Evolutionary conservation across 768 basidiomycete species (phyloP), one percentile per base, ranked within the genome.

Genomic region (Hericium coralloides): DNA sequence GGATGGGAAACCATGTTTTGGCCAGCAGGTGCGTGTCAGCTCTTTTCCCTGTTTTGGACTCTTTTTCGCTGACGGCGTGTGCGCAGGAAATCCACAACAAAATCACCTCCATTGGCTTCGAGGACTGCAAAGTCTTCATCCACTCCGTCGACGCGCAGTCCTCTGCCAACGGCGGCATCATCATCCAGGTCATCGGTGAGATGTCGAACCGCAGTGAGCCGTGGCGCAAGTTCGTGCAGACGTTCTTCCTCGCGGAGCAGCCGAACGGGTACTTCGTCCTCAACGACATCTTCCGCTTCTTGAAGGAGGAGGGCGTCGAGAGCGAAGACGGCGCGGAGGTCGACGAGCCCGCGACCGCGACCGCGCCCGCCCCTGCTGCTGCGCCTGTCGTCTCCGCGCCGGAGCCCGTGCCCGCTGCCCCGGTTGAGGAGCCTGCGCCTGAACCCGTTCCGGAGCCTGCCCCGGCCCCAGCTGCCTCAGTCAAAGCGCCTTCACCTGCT

Each of bases 231-330:
- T 99, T 99, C 66, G 95, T 94, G 12, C 97, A 99, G 75, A 98
- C 95, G 7, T 98, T 99, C 76, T 98, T 99, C 89, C 87, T 99
- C 55, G 97, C 97, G 39, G 94, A 98, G 72, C 97, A 99, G 74
- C 92, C 93, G 14, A 97, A 95, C 64, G 97, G 97, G 45, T 99
- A 98, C 77, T 99, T 95, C 69, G 97, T 99, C 62, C 85, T 99
- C 73, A 99, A 99, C 74, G 97, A 99, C 76, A 98, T 98, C 76
- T 99, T 98, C 85, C 89, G 97, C 59, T 98, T 97, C 80, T 78
- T 99, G 61, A 98, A 97, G 77, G 97, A 98, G 74, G 94, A 98
- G 68, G 75, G 82, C 8, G 85, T 90, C 55, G 92, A 92, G 62
- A 78, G 78, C 26, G 92, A 91, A 56, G 89, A 89, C n/a, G 39